Conservation (phyloP, 208 protist species). For the Trypanosoma boissoni region DNA sequence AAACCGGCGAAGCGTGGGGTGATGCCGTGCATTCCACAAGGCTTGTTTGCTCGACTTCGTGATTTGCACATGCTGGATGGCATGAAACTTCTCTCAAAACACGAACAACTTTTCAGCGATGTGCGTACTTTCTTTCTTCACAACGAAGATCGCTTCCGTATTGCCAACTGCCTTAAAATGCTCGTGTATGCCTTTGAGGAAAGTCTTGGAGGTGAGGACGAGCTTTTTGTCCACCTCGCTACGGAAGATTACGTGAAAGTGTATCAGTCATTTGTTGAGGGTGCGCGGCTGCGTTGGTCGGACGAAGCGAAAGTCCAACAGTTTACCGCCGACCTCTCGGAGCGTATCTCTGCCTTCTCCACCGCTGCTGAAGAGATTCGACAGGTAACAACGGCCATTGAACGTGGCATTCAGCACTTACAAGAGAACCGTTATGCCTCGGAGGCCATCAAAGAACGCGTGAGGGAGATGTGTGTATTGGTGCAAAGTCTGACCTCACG, state of each 20-base stretch:
- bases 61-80: constrained; percentile 74
- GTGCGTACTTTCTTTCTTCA: constrained; percentile 41
- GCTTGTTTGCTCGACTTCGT: constrained; percentile 22
- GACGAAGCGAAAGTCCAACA: constrained; percentile 48
- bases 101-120: constrained; percentile 18
- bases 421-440: constrained; percentile 39
- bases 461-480: constrained; percentile 54
- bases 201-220: constrained; percentile 68
- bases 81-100: constrained; percentile 25
- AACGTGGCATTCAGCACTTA: constrained; percentile 48
- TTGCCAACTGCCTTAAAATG: constrained; percentile 64
- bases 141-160: constrained; percentile 66
- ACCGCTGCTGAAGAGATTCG: constrained; percentile 48
- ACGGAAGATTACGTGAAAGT: constrained; percentile 75
- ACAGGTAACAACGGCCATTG: constrained; percentile 50
- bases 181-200: constrained; percentile 71
- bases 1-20: constrained; percentile 1
- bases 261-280: constrained; percentile 51
- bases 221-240: constrained; percentile 67
- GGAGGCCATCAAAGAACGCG: constrained; percentile 52
- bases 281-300: constrained; percentile 57
- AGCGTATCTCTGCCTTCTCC: constrained; percentile 59
- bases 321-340: constrained; percentile 58
- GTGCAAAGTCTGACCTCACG: constrained; percentile 48
- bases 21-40: constrained; percentile 24